Evolutionary conservation across 257 asterid genomes (phyloP).

Genomic region (Voacanga thouarsii): DNA sequence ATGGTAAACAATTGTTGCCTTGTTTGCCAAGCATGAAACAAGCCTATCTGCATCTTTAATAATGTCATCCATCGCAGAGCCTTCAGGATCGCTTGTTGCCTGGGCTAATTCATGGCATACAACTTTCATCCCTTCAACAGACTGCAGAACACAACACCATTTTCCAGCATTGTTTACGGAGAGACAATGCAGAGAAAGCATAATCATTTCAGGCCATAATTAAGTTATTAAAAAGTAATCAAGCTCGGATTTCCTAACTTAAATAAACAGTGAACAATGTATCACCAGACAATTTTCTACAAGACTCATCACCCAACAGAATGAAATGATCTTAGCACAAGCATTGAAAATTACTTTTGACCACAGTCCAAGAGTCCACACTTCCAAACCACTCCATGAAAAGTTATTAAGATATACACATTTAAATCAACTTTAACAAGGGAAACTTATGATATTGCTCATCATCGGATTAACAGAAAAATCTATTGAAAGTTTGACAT

Average conservation of each 20-base stretch:
- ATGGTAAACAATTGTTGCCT: slow-evolving; percentile 40
- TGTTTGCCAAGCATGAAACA: slow-evolving; percentile 93
- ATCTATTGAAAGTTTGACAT: not conserved
- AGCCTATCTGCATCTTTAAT: slow-evolving; percentile 94
- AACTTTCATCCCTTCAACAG: slow-evolving; percentile 99
- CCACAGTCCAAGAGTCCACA: not conserved
- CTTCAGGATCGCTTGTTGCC: slow-evolving; percentile 89
- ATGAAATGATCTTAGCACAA: not conserved
- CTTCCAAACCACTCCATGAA: not conserved
- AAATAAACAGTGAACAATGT: not conserved
- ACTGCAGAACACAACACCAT: slow-evolving; percentile 47
- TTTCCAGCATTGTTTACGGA: not conserved
- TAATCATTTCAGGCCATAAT: not conserved
- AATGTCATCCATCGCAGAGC: slow-evolving; percentile 68
- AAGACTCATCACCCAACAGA: not conserved
- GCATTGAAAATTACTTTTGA: not conserved
- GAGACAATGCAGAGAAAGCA: not conserved
- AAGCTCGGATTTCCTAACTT: not conserved
- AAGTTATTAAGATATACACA: not conserved
- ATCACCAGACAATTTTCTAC: not conserved
- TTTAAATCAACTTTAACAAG: not conserved
- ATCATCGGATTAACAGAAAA: too few species aligned
- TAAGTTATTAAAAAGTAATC: not conserved
- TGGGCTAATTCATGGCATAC: slow-evolving; percentile 90
- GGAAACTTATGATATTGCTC: too few species aligned